Conservation (phyloP, 352 stramenopile species). For the Globisporangium alternatum region DNA sequence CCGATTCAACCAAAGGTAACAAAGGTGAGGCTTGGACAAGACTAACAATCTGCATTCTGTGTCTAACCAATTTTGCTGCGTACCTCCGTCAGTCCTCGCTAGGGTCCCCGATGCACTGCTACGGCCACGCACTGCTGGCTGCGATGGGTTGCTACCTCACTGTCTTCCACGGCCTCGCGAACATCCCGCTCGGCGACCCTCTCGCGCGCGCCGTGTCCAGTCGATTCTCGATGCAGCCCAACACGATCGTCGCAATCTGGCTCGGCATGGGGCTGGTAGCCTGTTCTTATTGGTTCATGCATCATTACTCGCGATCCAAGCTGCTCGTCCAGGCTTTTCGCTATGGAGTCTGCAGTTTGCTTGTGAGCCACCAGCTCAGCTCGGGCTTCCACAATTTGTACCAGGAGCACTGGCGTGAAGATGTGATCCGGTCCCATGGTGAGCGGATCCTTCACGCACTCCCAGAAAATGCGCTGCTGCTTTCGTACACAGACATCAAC, state of each 20-base stretch:
- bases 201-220: slow-evolving; percentile 89
- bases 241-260: slow-evolving; percentile 83
- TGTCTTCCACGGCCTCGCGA: slow-evolving; percentile 91
- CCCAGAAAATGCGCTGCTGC: slow-evolving; percentile 43
- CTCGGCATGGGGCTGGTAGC: slow-evolving; percentile 58
- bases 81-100: not conserved
- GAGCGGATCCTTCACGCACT: slow-evolving; percentile 43
- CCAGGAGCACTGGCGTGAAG: slow-evolving; percentile 5
- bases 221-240: slow-evolving; percentile 90
- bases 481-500: slow-evolving; percentile 83
- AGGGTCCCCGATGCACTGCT: slow-evolving; percentile 2
- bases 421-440: slow-evolving; percentile 38
- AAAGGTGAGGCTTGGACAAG: not conserved
- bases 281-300: slow-evolving; percentile 14
- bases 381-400: slow-evolving; percentile 7
- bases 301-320: not conserved
- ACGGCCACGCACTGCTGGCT: slow-evolving; percentile 35
- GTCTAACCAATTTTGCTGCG: not conserved
- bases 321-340: slow-evolving; percentile 11
- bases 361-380: slow-evolving; percentile 16
- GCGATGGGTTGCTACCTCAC: slow-evolving; percentile 77
- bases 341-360: slow-evolving; percentile 9
- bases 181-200: slow-evolving; percentile 83
- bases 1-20: not conserved
- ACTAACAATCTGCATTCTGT: not conserved